phyloP scores from a whole-genome alignment of 2,329 filamentous ascomycete species.

The Fusarium succisae region DNA sequence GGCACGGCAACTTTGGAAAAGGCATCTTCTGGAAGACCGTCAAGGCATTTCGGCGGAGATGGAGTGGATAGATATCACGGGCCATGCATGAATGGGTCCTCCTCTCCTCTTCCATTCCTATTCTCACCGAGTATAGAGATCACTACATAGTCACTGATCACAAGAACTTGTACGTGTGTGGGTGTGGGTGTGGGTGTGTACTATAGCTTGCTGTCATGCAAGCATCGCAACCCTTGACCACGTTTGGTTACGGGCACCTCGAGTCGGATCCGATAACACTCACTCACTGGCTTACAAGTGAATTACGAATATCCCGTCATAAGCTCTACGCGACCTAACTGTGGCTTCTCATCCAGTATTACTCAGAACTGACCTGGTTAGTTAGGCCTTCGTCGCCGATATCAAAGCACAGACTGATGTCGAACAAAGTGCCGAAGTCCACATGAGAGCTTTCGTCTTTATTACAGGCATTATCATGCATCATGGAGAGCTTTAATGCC shows the following conservation, averaged over 20 bases:
- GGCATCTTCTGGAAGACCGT: not conserved
- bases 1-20: not conserved
- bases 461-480: not conserved
- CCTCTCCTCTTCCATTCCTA: not conserved
- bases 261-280: constrained; percentile 12
- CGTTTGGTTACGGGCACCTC: not conserved
- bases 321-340: not conserved
- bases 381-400: not conserved
- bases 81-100: not conserved
- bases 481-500: not conserved
- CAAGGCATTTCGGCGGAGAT: not conserved
- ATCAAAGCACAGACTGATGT: not conserved
- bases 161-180: not conserved
- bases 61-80: not conserved
- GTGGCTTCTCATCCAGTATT: not conserved
- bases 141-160: not conserved
- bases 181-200: not conserved
- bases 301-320: constrained; percentile 5
- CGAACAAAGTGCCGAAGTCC: not conserved
- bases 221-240: not conserved
- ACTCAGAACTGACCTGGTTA: not conserved
- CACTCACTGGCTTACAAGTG: not conserved
- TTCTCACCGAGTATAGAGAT: not conserved
- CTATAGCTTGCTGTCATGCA: not conserved
- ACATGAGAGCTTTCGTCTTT: not conserved